Conservation (phyloP, 805 yeast genomes). For the Metschnikowia gelsemii region DNA sequence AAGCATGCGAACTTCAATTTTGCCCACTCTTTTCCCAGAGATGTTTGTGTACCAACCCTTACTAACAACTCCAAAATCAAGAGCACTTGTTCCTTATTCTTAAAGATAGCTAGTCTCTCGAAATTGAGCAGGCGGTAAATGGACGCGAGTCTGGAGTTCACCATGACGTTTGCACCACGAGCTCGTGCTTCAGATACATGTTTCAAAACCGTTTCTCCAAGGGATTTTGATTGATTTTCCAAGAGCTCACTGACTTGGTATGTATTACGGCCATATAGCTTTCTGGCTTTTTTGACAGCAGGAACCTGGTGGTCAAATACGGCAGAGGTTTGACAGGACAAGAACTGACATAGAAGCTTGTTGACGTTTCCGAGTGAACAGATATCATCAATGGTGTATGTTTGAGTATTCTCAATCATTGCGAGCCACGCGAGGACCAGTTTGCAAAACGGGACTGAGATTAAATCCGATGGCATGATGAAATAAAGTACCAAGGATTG, state of each 20-base stretch:
- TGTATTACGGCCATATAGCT: conserved; percentile 9
- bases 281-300: conserved; percentile 8
- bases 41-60: conserved; percentile 15
- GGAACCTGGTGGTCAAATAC: conserved; percentile 8
- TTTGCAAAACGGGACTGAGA: conserved; percentile 10
- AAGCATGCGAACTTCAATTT: conserved; percentile 8
- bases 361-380: conserved; percentile 10
- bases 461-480: conserved; percentile 8
- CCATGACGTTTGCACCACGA: conserved; percentile 15
- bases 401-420: conserved; percentile 3
- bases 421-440: conserved; percentile 11
- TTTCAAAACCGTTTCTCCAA: conserved; percentile 9
- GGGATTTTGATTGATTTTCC: conserved; percentile 3
- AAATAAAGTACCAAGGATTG: neutral
- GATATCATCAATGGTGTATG: conserved; percentile 5
- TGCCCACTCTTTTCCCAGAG: conserved; percentile 10
- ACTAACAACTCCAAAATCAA: conserved; percentile 14
- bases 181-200: conserved; percentile 16
- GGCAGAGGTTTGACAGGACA: conserved; percentile 1
- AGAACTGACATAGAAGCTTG: conserved; percentile 5
- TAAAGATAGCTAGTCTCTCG: conserved; percentile 16
- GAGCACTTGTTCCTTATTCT: conserved; percentile 11
- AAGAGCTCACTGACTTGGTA: conserved; percentile 12
- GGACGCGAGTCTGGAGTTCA: conserved; percentile 13
- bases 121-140: conserved; percentile 15